These are phyloP conservation scores for Peronosclerospora sorghi DNA, from an alignment of 352 stramenopile genomes.

Conservation along the genomic window DNA sequence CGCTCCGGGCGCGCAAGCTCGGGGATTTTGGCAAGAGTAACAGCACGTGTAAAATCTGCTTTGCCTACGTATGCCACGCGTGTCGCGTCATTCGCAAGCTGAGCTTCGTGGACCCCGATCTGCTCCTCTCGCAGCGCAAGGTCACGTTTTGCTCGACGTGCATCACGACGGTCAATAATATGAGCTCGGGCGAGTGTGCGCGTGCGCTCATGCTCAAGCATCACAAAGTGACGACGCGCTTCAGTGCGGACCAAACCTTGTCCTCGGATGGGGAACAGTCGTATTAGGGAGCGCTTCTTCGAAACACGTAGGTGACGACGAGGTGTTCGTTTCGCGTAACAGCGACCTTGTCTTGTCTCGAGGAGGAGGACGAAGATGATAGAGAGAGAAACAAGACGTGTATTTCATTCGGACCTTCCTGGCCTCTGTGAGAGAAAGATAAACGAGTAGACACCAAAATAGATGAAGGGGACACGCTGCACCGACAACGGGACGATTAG, in stretches of 20 bases:
- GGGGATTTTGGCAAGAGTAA: constrained; percentile 19
- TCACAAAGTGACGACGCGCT: constrained; percentile 5
- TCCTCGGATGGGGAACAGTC: no score
- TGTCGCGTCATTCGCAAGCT: constrained; percentile 20
- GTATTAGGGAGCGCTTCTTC: no score
- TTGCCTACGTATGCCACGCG: constrained; percentile 16
- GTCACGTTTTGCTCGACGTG: constrained; percentile 22
- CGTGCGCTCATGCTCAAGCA: constrained; percentile 13
- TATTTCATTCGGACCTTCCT: no score
- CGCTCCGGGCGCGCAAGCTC: constrained; percentile 7
- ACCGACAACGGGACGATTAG: no score
- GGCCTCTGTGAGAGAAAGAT: no score
- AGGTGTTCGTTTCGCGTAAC: no score
- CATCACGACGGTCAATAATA: constrained; percentile 12
- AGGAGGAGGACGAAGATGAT: no score
- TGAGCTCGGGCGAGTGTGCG: constrained; percentile 17
- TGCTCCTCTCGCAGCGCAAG: constrained; percentile 19
- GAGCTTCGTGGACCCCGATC: constrained; percentile 22
- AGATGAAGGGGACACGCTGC: no score
- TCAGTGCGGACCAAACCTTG: constrained; percentile 4
- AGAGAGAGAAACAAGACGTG: no score
- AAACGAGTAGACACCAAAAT: no score
- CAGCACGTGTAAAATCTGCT: constrained; percentile 17
- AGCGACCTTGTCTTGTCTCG: no score
- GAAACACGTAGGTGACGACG: no score